A percentile compares a stretch with the other conserved stretches of the same genome.
Evolutionary conservation across 257 asterid genomes (phyloP).

Genomic region (Plantago ovata): DNA sequence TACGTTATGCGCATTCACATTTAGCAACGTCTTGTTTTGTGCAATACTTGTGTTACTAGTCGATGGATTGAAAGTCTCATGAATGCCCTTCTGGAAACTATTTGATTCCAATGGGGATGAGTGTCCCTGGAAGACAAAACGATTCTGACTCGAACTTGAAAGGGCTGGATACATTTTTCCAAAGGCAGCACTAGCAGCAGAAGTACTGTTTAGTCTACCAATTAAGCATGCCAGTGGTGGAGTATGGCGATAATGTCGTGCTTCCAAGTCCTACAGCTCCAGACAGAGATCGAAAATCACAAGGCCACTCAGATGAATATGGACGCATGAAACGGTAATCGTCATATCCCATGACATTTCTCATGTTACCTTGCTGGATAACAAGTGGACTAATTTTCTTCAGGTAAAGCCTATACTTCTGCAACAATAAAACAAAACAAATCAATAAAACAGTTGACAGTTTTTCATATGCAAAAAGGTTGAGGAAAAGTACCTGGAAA

Average conservation of each 20-base stretch:
- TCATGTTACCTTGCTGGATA: constrained; percentile 75
- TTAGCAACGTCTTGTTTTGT: constrained; percentile 21
- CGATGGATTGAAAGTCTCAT: constrained; percentile 33
- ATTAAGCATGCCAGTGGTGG: constrained; percentile 57
- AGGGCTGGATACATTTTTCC: constrained; percentile 48
- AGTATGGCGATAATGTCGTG: constrained; percentile 45
- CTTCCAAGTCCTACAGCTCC: constrained; percentile 54
- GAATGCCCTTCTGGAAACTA: constrained; percentile 38
- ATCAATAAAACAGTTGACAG: background rate
- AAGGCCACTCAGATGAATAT: constrained; percentile 55
- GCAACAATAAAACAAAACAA: constrained; percentile 25
- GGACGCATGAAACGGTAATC: constrained; percentile 66
- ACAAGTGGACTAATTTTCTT: constrained; percentile 67
- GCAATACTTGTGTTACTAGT: constrained; percentile 35
- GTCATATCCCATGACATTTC: constrained; percentile 64
- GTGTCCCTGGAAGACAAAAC: constrained; percentile 52
- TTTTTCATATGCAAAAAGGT: background rate
- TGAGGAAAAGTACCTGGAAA: constrained; percentile 68
- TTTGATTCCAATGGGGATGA: constrained; percentile 53
- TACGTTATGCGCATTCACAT: constrained; percentile 27
- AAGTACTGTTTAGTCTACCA: constrained; percentile 65
- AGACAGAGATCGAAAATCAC: constrained; percentile 48
- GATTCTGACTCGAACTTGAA: constrained; percentile 34
- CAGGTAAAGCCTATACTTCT: constrained; percentile 86
- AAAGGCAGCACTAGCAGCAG: constrained; percentile 25